Evolutionary conservation across 2,329 filamentous ascomycete species (phyloP).

Genomic region (Albifimbria verrucaria): DNA sequence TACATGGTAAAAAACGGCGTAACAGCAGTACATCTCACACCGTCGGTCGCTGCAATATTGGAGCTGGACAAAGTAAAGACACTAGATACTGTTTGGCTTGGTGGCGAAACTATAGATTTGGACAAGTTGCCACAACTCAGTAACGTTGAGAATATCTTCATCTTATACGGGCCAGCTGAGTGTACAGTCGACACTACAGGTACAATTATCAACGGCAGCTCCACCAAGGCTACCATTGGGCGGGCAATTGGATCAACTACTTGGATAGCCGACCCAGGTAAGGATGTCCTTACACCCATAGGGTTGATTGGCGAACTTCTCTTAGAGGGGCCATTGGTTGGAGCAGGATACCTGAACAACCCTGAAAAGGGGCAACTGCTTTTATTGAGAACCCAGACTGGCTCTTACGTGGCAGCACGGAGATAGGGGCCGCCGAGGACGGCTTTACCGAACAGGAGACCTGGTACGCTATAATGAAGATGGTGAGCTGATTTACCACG

Average conservation of each 20-base stretch:
- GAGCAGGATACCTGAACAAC: constrained; percentile 48
- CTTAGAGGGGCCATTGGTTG: constrained; percentile 29
- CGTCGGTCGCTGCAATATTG: constrained; percentile 9
- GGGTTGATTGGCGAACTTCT: constrained; percentile 22
- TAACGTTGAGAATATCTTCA: constrained; percentile 6
- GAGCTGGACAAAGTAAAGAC: constrained; percentile 6
- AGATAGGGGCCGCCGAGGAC: background rate
- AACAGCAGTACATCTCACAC: constrained; percentile 8
- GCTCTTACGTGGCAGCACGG: background rate
- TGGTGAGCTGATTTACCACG: constrained; percentile 40
- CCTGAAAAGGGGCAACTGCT: constrained; percentile 39
- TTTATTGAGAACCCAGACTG: constrained; percentile 39
- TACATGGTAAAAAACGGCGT: constrained; percentile 1
- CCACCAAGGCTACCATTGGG: constrained; percentile 6
- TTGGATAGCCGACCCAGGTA: constrained; percentile 28
- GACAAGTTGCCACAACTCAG: constrained; percentile 6
- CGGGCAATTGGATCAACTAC: background rate
- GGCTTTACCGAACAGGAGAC: constrained; percentile 47
- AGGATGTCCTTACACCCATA: constrained; percentile 15
- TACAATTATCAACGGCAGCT: background rate
- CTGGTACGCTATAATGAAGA: constrained; percentile 39
- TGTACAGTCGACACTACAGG: constrained; percentile 9
- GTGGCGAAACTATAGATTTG: constrained; percentile 11
- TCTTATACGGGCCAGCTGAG: constrained; percentile 16
- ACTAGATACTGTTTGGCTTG: constrained; percentile 7